Evolutionary conservation across 2,329 filamentous ascomycete genomes (phyloP), one percentile per base, ranked within the genome.

Genomic region (Balansia obtecta): DNA sequence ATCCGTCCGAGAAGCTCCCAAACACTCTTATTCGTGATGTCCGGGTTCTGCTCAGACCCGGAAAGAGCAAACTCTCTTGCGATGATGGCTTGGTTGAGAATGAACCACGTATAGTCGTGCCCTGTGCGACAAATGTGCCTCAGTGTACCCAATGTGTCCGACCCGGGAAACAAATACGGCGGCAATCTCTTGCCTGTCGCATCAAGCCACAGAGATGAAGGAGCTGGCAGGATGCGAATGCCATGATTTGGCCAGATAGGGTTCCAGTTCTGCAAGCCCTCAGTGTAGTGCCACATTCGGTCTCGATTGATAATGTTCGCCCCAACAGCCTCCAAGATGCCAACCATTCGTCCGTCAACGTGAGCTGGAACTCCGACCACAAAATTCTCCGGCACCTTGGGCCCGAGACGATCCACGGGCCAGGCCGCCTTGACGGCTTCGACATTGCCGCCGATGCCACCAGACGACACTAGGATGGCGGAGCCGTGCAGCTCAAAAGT

Each of bases 261-360:
- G 50, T 81, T 64, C 79, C 79, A 82, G 60, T 83, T 82, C 49
- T 71, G 67, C 11, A 83, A 61, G 0, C 79, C 79, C 57, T 83
- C 79, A 11, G 77, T 82, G 59, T 83, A 83, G 60, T 82, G 79
- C 79, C 79, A 83, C 79, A 82, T 82, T 42, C 79, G 68, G 57
- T 82, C 79, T 46, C 73, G 70, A 63, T 83, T 82, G 65, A 82
- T 69, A 52, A 81, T 58, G 51, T 71, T 67, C 1, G 75, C 79
- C 9, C 79, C 79, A 1, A 67, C 70, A 1, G 58, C 49, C 59
- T 79, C 71, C 2, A 76, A 63, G 47, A 82, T 80, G 37, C 65
- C 72, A 43, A 83, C 73, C 77, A 82, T 81, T 48, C 77, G 73
- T 2, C 79, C 79, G 55, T 83, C 79, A n/a, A 83, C 79, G 55